Evolutionary conservation across 306 rosid genomes (phyloP).

Genomic region (Trifolium fragiferum): DNA sequence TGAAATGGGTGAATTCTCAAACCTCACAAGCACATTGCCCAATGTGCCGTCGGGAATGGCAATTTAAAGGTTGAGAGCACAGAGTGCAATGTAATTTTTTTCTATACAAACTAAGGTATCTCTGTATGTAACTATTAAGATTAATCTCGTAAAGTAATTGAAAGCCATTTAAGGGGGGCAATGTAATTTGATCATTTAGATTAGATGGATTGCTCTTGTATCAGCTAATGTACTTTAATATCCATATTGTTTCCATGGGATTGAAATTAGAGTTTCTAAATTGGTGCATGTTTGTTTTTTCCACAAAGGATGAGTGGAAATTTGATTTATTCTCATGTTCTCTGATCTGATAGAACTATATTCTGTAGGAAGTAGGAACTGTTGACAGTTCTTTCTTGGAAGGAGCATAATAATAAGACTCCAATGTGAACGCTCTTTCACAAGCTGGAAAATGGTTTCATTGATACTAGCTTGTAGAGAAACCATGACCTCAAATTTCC

Average conservation of each 20-base stretch:
- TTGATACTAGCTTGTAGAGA: slow-evolving; percentile 44
- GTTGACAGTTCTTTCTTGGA: slow-evolving; percentile 34
- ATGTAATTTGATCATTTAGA: background rate
- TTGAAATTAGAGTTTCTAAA: background rate
- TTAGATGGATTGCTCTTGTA: background rate
- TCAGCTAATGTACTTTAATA: background rate
- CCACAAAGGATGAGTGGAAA: background rate
- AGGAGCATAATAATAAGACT: slow-evolving; percentile 61
- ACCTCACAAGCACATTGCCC: slow-evolving; percentile 93
- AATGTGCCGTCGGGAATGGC: slow-evolving; percentile 95
- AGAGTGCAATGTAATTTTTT: background rate
- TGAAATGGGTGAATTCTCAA: slow-evolving; percentile 91
- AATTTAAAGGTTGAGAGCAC: slow-evolving; percentile 67
- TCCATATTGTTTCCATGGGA: slow-evolving; percentile 7
- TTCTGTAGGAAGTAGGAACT: background rate
- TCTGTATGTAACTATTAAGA: background rate
- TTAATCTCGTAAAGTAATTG: background rate
- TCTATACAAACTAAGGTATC: background rate
- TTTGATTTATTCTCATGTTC: background rate
- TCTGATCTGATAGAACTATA: background rate
- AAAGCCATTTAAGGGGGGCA: background rate
- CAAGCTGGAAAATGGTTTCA: slow-evolving; percentile 49
- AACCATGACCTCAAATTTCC: slow-evolving; percentile 64
- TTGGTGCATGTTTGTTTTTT: slow-evolving; percentile 1
- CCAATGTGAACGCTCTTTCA: slow-evolving; percentile 49